These are phyloP conservation scores for Cocos nucifera DNA, from an alignment of 176 grass and related monocot species.

Conservation along the genomic window DNA sequence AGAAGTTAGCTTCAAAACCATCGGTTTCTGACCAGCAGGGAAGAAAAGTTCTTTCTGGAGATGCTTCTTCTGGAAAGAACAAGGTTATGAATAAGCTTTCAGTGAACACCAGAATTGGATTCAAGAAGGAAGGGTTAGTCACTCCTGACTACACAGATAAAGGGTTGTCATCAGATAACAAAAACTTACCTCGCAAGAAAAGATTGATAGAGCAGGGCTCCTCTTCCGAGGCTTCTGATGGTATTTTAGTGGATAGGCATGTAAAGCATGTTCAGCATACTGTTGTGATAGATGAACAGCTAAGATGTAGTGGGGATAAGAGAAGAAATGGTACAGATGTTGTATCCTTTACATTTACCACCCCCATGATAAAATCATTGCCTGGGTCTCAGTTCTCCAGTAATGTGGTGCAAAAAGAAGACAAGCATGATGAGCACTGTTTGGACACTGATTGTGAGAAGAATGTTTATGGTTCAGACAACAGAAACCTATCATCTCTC, in stretches of 20 bases:
- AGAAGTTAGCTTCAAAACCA: constrained; percentile 44
- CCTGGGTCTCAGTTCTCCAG: constrained; percentile 14
- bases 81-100: constrained; percentile 50
- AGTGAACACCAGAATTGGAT: constrained; percentile 28
- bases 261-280: constrained; percentile 41
- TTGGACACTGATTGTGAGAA: constrained; percentile 27
- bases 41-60: constrained; percentile 37
- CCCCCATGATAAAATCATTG: constrained; percentile 49
- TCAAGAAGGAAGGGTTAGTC: constrained; percentile 38
- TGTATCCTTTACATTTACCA: constrained; percentile 85
- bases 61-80: constrained; percentile 54
- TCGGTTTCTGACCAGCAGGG: constrained; percentile 41
- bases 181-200: constrained; percentile 83
- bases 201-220: constrained; percentile 53
- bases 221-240: constrained; percentile 17
- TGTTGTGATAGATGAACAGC: constrained; percentile 58
- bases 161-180: constrained; percentile 45
- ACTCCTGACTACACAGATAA: constrained; percentile 38
- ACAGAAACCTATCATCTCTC: constrained; percentile 29
- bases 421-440: constrained; percentile 21
- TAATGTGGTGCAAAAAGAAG: constrained; percentile 23
- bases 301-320: constrained; percentile 43
- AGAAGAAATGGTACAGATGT: constrained; percentile 49
- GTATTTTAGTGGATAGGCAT: constrained; percentile 5
- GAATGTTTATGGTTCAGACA: constrained; percentile 25